A percentile compares a stretch with the other conserved stretches of the same genome.
Conservation (phyloP, 2,329 filamentous ascomycete species). For the Monosporascus sp. region DNA sequence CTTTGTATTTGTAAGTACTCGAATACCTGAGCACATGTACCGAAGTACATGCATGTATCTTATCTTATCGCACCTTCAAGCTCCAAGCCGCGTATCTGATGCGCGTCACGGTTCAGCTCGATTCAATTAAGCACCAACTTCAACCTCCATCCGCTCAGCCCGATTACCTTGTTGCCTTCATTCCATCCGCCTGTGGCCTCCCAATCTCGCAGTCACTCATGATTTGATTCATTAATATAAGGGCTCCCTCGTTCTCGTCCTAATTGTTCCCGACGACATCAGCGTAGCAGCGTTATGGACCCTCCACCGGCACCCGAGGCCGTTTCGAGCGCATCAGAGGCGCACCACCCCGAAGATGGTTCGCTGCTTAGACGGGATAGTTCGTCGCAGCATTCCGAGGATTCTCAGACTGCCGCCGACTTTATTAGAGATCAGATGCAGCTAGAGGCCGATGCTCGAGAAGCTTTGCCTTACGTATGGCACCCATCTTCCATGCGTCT, state of each 20-base stretch:
- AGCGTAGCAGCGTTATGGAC: conserved; percentile 25
- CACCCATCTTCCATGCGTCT: background rate
- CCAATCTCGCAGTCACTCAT: background rate
- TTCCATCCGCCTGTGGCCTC: background rate
- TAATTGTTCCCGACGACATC: background rate
- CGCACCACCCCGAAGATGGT: conserved; percentile 7
- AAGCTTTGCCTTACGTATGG: conserved; percentile 85
- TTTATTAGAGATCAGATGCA: conserved; percentile 86
- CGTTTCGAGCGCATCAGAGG: conserved; percentile 18
- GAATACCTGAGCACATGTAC: background rate
- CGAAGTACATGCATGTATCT: background rate
- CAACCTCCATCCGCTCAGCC: background rate
- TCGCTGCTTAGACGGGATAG: conserved; percentile 45
- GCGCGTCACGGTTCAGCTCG: background rate
- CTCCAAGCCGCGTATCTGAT: background rate
- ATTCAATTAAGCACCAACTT: background rate
- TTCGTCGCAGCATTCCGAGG: conserved; percentile 51
- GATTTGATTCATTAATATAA: background rate
- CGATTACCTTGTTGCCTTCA: background rate
- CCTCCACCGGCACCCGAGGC: conserved; percentile 24
- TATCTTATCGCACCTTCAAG: background rate
- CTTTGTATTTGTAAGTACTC: background rate
- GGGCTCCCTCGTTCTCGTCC: background rate
- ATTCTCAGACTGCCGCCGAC: conserved; percentile 68
- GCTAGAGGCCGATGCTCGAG: conserved; percentile 90